A percentile compares a stretch with the other conserved stretches of the same genome.
phyloP scores from a whole-genome alignment of 2,329 filamentous ascomycete species.

The Epichloe brachyelytri region DNA sequence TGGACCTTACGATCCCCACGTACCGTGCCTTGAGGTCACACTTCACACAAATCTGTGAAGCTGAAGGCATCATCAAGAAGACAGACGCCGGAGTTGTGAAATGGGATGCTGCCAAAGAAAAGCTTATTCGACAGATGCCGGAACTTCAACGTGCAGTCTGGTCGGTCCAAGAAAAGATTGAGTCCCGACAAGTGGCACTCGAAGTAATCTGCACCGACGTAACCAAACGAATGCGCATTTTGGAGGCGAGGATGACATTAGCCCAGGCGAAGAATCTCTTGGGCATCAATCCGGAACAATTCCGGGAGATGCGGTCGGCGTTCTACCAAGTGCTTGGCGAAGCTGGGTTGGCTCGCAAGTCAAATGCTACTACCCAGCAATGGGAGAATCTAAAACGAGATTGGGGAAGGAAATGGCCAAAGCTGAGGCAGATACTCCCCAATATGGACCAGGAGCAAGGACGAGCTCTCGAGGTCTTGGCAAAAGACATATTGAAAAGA shows the following conservation, averaged over 20 bases:
- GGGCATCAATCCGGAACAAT: slow-evolving; percentile 29
- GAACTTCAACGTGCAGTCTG: slow-evolving; percentile 52
- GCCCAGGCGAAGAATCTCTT: slow-evolving; percentile 57
- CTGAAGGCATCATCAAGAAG: slow-evolving; percentile 59
- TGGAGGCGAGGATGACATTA: slow-evolving; percentile 55
- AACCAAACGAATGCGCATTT: slow-evolving; percentile 61
- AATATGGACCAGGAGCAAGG: slow-evolving; percentile 35
- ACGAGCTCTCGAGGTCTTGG: slow-evolving; percentile 57
- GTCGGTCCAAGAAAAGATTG: slow-evolving; percentile 41
- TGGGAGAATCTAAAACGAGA: slow-evolving; percentile 57
- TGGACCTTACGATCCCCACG: slow-evolving; percentile 47
- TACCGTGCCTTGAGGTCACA: slow-evolving; percentile 54
- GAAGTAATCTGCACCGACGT: slow-evolving; percentile 74
- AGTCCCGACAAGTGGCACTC: slow-evolving; percentile 54
- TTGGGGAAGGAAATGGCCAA: slow-evolving; percentile 49
- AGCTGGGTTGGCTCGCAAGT: slow-evolving; percentile 58
- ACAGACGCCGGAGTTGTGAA: slow-evolving; percentile 57
- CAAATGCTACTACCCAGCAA: slow-evolving; percentile 57
- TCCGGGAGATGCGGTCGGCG: slow-evolving; percentile 47
- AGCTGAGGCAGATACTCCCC: slow-evolving; percentile 42
- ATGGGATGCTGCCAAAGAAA: slow-evolving; percentile 60
- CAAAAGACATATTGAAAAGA: slow-evolving; percentile 66
- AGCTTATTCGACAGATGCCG: slow-evolving; percentile 49
- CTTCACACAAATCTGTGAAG: slow-evolving; percentile 59
- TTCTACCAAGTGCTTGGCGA: slow-evolving; percentile 54